These are phyloP conservation scores for Mrakia blollopis DNA, from an alignment of 768 basidiomycete genomes.

Conservation along the genomic window DNA sequence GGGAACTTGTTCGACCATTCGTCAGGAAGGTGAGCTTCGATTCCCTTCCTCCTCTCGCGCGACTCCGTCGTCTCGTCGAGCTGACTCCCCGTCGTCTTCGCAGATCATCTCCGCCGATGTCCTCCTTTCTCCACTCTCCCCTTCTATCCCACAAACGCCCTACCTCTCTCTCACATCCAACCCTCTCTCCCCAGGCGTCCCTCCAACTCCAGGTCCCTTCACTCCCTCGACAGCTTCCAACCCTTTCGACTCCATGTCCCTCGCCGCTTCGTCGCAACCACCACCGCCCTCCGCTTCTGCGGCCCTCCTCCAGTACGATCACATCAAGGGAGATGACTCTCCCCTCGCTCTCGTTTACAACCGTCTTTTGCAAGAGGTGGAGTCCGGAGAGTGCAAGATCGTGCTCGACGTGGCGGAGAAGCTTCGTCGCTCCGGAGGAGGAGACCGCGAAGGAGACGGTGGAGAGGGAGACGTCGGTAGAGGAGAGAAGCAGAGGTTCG, in stretches of 20 bases:
- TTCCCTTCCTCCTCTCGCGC: not conserved
- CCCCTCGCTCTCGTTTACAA: constrained; percentile 5
- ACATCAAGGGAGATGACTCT: constrained; percentile 11
- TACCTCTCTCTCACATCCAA: constrained; percentile 26
- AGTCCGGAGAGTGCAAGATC: constrained; percentile 10
- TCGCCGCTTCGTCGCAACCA: constrained; percentile 5
- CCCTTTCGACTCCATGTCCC: constrained; percentile 7
- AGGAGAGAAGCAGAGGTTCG: constrained; percentile 53
- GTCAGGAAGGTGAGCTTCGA: constrained; percentile 59
- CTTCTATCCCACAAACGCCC: constrained; percentile 50
- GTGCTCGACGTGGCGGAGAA: constrained; percentile 20
- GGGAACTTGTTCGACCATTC: constrained; percentile 66
- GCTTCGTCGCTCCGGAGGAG: constrained; percentile 1
- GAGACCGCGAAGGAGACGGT: not conserved
- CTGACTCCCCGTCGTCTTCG: not conserved
- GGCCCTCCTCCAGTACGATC: not conserved
- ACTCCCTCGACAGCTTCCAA: constrained; percentile 25
- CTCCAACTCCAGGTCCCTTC: constrained; percentile 48
- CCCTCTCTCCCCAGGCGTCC: constrained; percentile 52
- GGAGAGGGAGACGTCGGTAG: not conserved
- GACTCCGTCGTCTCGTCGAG: not conserved
- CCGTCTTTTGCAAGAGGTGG: constrained; percentile 9
- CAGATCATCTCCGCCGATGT: constrained; percentile 63
- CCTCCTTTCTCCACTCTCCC: constrained; percentile 63
- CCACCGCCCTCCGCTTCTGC: not conserved